These are phyloP conservation scores for Alisma plantagoaquatica DNA, from an alignment of 106 monocot species.

Conservation along the genomic window DNA sequence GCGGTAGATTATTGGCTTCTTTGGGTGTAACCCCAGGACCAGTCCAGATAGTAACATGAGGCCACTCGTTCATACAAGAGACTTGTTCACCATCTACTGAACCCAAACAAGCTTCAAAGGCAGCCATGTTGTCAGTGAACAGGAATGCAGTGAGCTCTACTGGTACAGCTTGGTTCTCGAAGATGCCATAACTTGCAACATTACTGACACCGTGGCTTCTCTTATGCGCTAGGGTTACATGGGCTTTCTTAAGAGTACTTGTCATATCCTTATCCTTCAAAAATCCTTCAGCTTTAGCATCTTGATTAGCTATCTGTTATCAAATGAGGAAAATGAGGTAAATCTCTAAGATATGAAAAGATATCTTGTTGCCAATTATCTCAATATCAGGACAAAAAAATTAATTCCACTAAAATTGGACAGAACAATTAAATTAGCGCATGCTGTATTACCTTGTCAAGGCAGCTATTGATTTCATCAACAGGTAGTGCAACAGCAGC, in stretches of 20 bases:
- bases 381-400: not conserved
- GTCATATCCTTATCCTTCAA: slow-evolving; percentile 31
- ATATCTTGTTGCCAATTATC: not conserved
- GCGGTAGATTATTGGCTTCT: slow-evolving; percentile 65
- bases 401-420: not conserved
- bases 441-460: slow-evolving; percentile 45
- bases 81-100: slow-evolving; percentile 60
- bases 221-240: slow-evolving; percentile 94
- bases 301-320: slow-evolving; percentile 40
- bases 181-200: slow-evolving; percentile 65
- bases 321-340: not conserved
- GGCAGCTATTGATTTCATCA: slow-evolving; percentile 25
- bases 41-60: slow-evolving; percentile 88
- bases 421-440: not conserved
- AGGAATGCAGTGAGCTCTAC: slow-evolving; percentile 62
- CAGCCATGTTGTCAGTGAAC: slow-evolving; percentile 75
- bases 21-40: slow-evolving; percentile 41
- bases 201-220: slow-evolving; percentile 77
- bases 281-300: slow-evolving; percentile 24
- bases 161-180: slow-evolving; percentile 42
- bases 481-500: slow-evolving; percentile 82
- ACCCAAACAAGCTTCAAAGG: slow-evolving; percentile 62
- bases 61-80: slow-evolving; percentile 73
- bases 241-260: slow-evolving; percentile 45
- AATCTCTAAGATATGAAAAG: not conserved